Base-by-base conservation (phyloP, 1,284 basidiomycete genomes). In the Athelia psychrophila region DNA sequence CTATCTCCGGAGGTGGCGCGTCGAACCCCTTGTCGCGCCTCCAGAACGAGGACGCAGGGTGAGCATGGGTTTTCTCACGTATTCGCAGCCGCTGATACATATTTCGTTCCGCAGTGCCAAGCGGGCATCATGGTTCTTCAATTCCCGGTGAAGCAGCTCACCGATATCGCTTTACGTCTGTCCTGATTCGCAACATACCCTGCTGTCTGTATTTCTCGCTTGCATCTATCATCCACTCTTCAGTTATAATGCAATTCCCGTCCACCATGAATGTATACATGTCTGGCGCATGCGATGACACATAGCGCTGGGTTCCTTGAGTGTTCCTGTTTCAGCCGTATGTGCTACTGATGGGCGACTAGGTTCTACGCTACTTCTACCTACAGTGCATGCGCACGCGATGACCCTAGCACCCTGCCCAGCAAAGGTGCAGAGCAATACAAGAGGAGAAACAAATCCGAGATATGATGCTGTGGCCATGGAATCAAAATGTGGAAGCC, bases 71-170 rank as follows among this genome's bases (percentile, higher is more conserved):
- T 60, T 51, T 62, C 53, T 49, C 30, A 47, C 57, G 32, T 16
- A 51, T 38, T 46, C 30, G 53, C 49, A 50, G 46, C 50, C 38
- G 49, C 55, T 30, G 52, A 38, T 57, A 53, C 42, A 50, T 40
- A 49, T 46, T 38, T 53, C n/a, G 8, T n/a, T 8, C 38, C 6
- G 38, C 6, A 16, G 38, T 42, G 90, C 86, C 60, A 92, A 92
- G 74, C 88, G 89, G 56, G 88, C 89, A 48, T 92, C 90, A 49
- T 92, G 89, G 89, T 92, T 92, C 73, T 92, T 92, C 79, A 88
- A 86, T 67, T 84, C 86, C 59, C 82, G 83, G 70, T 84, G 70
- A 79, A 67, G 20, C 13, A 36, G 48, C 52, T 13, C 27, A 13
- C 27, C 27, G 48, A 50, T 57, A 20, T 53, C 48, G 44, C 51